Percentiles rank a stretch among this genome's conserved stretches.
These are phyloP conservation scores for Nematodospora anomalae DNA, from an alignment of 1,139 yeast species.

Conservation along the genomic window DNA sequence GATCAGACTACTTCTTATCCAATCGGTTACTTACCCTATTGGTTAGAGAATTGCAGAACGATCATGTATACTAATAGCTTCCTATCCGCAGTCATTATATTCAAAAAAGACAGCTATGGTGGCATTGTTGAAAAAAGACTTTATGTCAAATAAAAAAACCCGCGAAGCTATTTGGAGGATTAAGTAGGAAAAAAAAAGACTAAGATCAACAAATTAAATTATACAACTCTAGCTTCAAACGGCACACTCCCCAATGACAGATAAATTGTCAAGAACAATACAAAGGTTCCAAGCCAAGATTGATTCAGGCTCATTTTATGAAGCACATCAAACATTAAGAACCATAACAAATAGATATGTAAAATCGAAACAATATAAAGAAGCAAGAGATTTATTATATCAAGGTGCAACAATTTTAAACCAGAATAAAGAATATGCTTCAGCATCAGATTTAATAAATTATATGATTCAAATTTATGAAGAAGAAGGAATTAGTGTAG, in stretches of 20 bases:
- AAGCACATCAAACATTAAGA: constrained; percentile 91
- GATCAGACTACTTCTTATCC: constrained; percentile 13
- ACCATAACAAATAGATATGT: constrained; percentile 86
- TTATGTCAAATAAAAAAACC: not conserved
- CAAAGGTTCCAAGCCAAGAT: constrained; percentile 69
- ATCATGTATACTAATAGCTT: constrained; percentile 6
- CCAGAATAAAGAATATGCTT: constrained; percentile 70
- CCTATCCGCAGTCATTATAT: constrained; percentile 4
- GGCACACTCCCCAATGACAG: constrained; percentile 22
- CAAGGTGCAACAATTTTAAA: constrained; percentile 70
- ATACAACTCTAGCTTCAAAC: not conserved
- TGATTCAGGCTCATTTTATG: constrained; percentile 76
- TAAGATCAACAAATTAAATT: no score
- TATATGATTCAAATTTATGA: constrained; percentile 71
- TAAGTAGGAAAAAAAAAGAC: constrained; percentile 2
- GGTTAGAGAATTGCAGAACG: constrained; percentile 7
- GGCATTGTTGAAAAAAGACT: constrained; percentile 1
- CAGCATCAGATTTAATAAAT: constrained; percentile 74
- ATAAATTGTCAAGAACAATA: constrained; percentile 58
- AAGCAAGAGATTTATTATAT: constrained; percentile 72
- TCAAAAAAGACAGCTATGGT: constrained; percentile 1
- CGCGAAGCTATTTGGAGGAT: constrained; percentile 1
- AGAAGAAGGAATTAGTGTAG: constrained; percentile 42
- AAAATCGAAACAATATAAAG: constrained; percentile 61
- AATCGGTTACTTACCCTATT: constrained; percentile 3